Evolutionary conservation across 305 asterid genomes (phyloP).

Genomic region (Plantago lanceolata): DNA sequence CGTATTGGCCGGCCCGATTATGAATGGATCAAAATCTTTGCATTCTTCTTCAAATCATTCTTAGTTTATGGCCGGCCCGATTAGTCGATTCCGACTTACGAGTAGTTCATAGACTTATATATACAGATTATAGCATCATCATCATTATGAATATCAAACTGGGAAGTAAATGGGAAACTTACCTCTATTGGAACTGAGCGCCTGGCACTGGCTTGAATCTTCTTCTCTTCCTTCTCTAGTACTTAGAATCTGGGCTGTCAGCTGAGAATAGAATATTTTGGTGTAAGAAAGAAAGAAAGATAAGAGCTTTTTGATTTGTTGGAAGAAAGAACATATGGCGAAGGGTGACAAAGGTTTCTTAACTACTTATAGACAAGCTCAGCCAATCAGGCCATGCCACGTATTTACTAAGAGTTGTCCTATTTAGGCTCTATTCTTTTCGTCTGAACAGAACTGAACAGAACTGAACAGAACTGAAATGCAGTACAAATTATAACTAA

Average conservation of each 20-base stretch:
- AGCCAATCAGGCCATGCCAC: background rate
- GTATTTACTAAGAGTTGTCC: too few species aligned
- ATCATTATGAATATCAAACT: background rate
- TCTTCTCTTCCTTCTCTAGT: background rate
- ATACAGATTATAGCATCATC: too few species aligned
- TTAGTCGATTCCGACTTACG: too few species aligned
- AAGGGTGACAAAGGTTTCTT: background rate
- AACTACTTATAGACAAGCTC: conserved; percentile 1
- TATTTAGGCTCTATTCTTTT: too few species aligned
- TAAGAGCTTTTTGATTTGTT: background rate
- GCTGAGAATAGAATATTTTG: background rate
- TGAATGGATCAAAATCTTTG: background rate
- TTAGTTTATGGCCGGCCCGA: too few species aligned
- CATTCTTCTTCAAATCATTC: background rate
- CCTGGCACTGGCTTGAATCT: background rate
- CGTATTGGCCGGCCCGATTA: too few species aligned
- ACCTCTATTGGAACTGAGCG: background rate
- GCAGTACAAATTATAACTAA: background rate
- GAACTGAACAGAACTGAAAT: too few species aligned
- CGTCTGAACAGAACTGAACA: too few species aligned
- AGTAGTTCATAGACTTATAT: background rate
- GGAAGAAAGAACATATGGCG: background rate
- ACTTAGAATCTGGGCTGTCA: background rate
- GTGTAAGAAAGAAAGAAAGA: background rate
- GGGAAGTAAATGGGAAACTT: background rate